These are phyloP conservation scores for Russula vinacea DNA, from an alignment of 768 basidiomycete genomes.

Conservation along the genomic window DNA sequence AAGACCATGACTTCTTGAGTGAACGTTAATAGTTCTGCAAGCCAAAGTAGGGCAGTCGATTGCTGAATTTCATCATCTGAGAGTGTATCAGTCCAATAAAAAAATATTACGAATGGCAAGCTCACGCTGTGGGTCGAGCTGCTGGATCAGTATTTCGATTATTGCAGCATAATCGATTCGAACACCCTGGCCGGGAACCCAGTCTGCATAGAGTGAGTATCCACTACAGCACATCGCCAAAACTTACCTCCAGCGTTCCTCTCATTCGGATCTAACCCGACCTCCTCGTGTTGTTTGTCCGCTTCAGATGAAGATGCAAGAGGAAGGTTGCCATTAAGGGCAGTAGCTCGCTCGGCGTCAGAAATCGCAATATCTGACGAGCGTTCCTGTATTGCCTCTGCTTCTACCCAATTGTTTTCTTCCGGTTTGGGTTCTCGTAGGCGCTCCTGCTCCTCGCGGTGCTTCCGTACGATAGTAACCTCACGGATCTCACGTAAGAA, in stretches of 20 bases:
- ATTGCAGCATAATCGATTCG: constrained; percentile 87
- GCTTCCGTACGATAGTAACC: constrained; percentile 70
- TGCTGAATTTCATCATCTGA: constrained; percentile 94
- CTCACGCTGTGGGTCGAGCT: constrained; percentile 77
- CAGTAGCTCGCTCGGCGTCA: constrained; percentile 17
- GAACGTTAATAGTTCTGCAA: constrained; percentile 85
- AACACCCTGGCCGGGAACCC: constrained; percentile 94
- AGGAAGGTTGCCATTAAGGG: constrained; percentile 10
- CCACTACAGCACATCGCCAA: not conserved
- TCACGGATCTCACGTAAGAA: constrained; percentile 89
- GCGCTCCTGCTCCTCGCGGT: constrained; percentile 48
- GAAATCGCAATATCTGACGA: not conserved
- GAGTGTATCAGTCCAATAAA: constrained; percentile 1
- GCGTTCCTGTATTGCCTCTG: constrained; percentile 16
- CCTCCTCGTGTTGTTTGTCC: constrained; percentile 18
- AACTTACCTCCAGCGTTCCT: constrained; percentile 51
- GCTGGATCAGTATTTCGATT: constrained; percentile 87
- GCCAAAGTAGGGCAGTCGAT: constrained; percentile 89
- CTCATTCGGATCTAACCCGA: constrained; percentile 50
- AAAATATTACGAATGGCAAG: not conserved
- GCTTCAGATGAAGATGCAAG: constrained; percentile 38
- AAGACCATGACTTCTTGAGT: constrained; percentile 90
- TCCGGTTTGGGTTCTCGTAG: constrained; percentile 19
- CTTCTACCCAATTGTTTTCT: constrained; percentile 13
- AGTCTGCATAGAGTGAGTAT: constrained; percentile 46